A percentile compares a stretch with the other conserved stretches of the same genome.
Evolutionary conservation across 2,329 filamentous ascomycete genomes (phyloP).

Genomic region (Aspergillus carbonarius): DNA sequence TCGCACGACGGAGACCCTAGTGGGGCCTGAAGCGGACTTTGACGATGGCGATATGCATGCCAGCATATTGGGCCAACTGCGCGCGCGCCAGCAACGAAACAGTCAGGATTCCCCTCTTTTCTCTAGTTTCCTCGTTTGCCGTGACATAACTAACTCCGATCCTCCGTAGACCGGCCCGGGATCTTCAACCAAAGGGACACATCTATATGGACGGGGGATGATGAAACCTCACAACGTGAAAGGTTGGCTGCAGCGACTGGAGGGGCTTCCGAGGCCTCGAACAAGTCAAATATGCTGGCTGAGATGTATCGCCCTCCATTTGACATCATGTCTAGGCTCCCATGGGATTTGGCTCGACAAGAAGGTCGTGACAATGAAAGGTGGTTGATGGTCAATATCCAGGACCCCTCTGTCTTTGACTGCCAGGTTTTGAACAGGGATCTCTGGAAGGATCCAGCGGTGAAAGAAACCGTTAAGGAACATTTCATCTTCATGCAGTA

Average conservation of each 20-base stretch:
- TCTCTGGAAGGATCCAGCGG: conserved; percentile 84
- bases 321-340: conserved; percentile 75
- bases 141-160: conserved; percentile 6
- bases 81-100: conserved; percentile 43
- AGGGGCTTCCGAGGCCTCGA: conserved; percentile 63
- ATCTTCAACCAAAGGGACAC: conserved; percentile 68
- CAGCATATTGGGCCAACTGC: conserved; percentile 66
- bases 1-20: conserved; percentile 84
- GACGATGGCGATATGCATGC: conserved; percentile 59
- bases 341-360: conserved; percentile 82
- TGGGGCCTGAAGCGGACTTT: conserved; percentile 65
- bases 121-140: neutral
- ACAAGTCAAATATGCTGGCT: conserved; percentile 75
- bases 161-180: conserved; percentile 49
- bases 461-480: conserved; percentile 78
- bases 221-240: conserved; percentile 50
- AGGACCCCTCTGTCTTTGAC: conserved; percentile 89
- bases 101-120: conserved; percentile 26
- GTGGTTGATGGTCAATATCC: conserved; percentile 94
- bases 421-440: conserved; percentile 93
- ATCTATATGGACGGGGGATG: conserved; percentile 60
- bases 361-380: conserved; percentile 85
- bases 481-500: conserved; percentile 97
- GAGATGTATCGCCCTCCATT: conserved; percentile 92
- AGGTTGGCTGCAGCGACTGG: conserved; percentile 62